Base-by-base conservation (phyloP, 805 yeast species). In the Crinitomyces ghanaensis region DNA sequence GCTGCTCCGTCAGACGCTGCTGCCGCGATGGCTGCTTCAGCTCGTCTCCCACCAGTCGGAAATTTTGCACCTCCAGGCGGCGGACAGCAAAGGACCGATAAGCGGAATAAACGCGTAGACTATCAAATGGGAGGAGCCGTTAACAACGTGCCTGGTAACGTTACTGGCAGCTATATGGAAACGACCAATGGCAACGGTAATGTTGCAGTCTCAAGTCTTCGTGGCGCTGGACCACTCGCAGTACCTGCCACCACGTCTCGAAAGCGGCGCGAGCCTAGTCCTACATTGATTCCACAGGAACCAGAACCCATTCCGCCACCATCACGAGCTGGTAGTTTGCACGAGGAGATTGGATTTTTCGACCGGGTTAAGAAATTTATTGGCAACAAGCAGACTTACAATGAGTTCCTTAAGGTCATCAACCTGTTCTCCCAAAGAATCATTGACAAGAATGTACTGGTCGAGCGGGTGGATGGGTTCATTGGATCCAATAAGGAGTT, bases 371-470 rank as follows among this genome's bases (percentile, higher is more conserved):
- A 88, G 60, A 82, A 80, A 52, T 76, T 76, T 5, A 75, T 91
- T 48, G 85, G 85, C 14, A 84, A 82, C 54, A 86, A 84, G 53
- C 93, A 80, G 54, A 72, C 84, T 8, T 91, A 91, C 57, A 80
- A 80, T 45, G 98, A 91, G 60, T 91, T 91, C 54, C 65, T 91
- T 54, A 93, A 93, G 55, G 66, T 88, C 37, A 62, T 91, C 44
- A 84, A 88, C 47, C 63, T 91, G 46, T 91, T 74, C 50, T 79
- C 95, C 2, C 95, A 86, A 53, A 95, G 85, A 48, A 74, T 91
- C 37, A 78, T 91, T 43, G 95, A 84, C 51, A 77, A 79, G 42
- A 70, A 66, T 35, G 77, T 88, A 11, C 66, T 91, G 38, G 83
- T 88, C 22, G 85, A 76, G 50, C 71, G 91, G 42, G 88, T 77